Evolutionary conservation across 2,329 filamentous ascomycete genomes (phyloP), one percentile per base, ranked within the genome.

Genomic region (Parasarocladium wereldwijsianum): DNA sequence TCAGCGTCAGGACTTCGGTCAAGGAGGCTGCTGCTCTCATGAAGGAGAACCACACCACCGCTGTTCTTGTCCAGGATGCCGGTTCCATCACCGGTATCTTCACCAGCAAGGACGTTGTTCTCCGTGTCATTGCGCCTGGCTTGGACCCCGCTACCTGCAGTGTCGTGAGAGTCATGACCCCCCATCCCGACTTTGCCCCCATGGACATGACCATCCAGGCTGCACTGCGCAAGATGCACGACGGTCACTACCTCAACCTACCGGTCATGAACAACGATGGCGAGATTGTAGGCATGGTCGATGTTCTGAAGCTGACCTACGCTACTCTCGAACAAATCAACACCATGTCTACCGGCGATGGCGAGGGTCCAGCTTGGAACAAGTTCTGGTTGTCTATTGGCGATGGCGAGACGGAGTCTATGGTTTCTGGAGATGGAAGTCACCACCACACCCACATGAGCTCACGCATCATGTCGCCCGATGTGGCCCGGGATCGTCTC

Each of bases 191-290:
- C 55, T 98, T 98, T 68, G 90, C 90, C 33, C 86, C 90, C 17
- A 83, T 93, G 62, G 87, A 96, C 54, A 96, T 98, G 90, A 96
- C 77, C 55, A 96, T 98, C 49, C 90, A 98, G 60, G 84, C 87
- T 42, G 90, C 90, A 46, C 72, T 98, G 32, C 78, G 90, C 45
- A 98, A 98, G 67, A 98, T 98, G 90, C 90, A 98, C 52, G 87
- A 98, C 61, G 90, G 90, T 10, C 90, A 98, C 55, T 98, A 98
- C 55, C 73, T 98, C 32, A 98, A 98, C 54, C 64, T 98, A 25
- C 90, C 90, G 7, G 90, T 98, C 38, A 98, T 98, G 90, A 94
- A 94, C 54, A 85, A 93, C 41, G 69, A 72, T 37, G 90, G 87
- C 39, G 90, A 98, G 56, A 98, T 98, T 48, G 90, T 98, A 34